Evolutionary conservation across 2,329 filamentous ascomycete species (phyloP), one percentile per base, ranked within the genome.

Genomic region (Trichoderma arundinaceum): DNA sequence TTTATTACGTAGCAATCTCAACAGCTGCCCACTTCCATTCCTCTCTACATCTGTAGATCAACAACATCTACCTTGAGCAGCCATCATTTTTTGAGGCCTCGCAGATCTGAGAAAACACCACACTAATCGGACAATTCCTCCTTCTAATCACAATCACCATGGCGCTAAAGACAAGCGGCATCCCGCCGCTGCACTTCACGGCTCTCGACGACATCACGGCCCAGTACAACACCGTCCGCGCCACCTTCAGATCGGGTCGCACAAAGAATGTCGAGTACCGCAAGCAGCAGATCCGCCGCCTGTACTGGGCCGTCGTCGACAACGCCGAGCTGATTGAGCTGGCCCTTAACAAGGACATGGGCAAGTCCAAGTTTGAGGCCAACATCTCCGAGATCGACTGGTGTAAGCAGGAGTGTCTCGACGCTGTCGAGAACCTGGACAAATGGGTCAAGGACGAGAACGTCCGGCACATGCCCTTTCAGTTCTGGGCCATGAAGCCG

Each of bases 231-330:
- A 84, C 80, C 7, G 80, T 90, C 49, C 88, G 88, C 74, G 79
- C 83, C 59, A 88, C 89, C n/a, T 98, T 92, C 79, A 84, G 85
- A 71, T 85, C 91, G 17, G 89, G 93, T 77, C 91, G 90, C 80
- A 97, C 94, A 49, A 92, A 92, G 75, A 85, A 92, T 63, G 76
- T 97, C 67, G 86, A 92, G 73, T 98, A 90, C 81, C 89, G 95
- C 69, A 83, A 94, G 69, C 84, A 87, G 63, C 95, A 98, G 83
- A 87, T 99, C 68, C 90, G 94, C 72, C 94, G 93, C 84, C 88
- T 98, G 65, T 98, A 97, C 83, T 98, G 95, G 95, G 93, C 86
- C 7, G 77, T 97, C 71, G 88, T 88, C 70, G 94, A 98, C 82
- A 89, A 92, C 76, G 84, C 88, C 65, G 82, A 87, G 52, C 85